A percentile compares a stretch with the other conserved stretches of the same genome.
phyloP scores from a whole-genome alignment of 2,329 filamentous ascomycete species.

The Lasiodiplodia theobromae region DNA sequence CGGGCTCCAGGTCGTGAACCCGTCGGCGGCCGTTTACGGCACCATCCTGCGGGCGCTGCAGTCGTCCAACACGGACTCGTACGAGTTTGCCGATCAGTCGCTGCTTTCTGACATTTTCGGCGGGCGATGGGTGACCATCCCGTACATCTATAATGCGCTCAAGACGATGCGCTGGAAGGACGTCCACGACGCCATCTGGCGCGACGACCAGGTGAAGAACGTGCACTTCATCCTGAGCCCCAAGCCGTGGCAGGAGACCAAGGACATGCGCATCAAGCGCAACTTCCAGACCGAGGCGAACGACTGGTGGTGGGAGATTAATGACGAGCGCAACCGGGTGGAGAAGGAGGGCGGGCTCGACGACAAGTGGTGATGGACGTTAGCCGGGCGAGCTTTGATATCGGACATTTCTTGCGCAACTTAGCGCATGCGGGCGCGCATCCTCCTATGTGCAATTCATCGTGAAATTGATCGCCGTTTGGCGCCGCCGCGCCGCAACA shows the following conservation, averaged over 20 bases:
- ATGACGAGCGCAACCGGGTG: slow-evolving; percentile 55
- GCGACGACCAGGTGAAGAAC: slow-evolving; percentile 67
- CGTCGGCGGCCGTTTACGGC: slow-evolving; percentile 60
- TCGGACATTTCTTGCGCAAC: slow-evolving; percentile 11
- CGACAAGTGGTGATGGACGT: slow-evolving; percentile 56
- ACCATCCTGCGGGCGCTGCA: slow-evolving; percentile 58
- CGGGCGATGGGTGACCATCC: slow-evolving; percentile 64
- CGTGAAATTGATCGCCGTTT: slow-evolving; percentile 27
- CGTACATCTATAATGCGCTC: slow-evolving; percentile 68
- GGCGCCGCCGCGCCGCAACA: slow-evolving; percentile 16
- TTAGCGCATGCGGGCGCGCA: slow-evolving; percentile 25
- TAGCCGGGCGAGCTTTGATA: slow-evolving; percentile 18
- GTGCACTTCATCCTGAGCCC: slow-evolving; percentile 68
- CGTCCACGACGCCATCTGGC: slow-evolving; percentile 67
- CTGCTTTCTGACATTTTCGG: slow-evolving; percentile 64
- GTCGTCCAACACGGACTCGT: slow-evolving; percentile 54
- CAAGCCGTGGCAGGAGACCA: slow-evolving; percentile 68
- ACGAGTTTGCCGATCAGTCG: slow-evolving; percentile 68
- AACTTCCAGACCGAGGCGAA: slow-evolving; percentile 49
- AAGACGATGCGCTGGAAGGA: slow-evolving; percentile 65
- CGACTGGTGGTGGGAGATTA: slow-evolving; percentile 65
- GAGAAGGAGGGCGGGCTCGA: slow-evolving; percentile 58
- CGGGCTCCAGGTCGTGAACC: slow-evolving; percentile 68
- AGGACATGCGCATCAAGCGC: slow-evolving; percentile 43
- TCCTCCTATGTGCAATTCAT: slow-evolving; percentile 27